A percentile compares a stretch with the other conserved stretches of the same genome.
phyloP scores from a whole-genome alignment of 1,284 basidiomycete species.

The Tylopilus sp. region DNA sequence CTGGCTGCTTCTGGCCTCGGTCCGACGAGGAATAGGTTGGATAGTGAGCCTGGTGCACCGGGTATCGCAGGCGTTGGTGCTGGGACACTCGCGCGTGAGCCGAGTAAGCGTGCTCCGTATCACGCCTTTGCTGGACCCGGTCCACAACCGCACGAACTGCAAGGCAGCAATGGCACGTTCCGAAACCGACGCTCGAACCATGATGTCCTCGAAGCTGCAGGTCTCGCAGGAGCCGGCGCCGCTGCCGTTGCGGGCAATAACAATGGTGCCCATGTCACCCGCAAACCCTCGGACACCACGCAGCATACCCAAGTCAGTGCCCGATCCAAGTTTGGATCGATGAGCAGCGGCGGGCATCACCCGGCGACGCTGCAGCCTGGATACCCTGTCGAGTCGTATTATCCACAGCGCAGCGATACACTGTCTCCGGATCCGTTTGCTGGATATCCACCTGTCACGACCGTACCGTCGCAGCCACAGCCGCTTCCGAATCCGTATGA shows the following conservation, averaged over 20 bases:
- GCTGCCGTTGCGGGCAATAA: slow-evolving; percentile 25
- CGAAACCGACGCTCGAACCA: slow-evolving; percentile 32
- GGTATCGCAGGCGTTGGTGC: slow-evolving; percentile 50
- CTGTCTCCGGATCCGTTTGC: slow-evolving; percentile 40
- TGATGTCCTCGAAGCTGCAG: slow-evolving; percentile 42
- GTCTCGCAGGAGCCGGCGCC: slow-evolving; percentile 31
- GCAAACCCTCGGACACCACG: slow-evolving; percentile 36
- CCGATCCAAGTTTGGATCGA: slow-evolving; percentile 37
- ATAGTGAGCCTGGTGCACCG: slow-evolving; percentile 43
- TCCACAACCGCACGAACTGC: slow-evolving; percentile 26
- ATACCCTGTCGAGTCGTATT: slow-evolving; percentile 39
- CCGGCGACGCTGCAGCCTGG: slow-evolving; percentile 33
- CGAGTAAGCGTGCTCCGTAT: slow-evolving; percentile 51
- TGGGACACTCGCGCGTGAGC: slow-evolving; percentile 49
- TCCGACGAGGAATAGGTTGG: slow-evolving; percentile 42
- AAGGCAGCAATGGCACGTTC: slow-evolving; percentile 18
- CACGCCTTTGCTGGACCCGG: slow-evolving; percentile 54
- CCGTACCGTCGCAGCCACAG: slow-evolving; percentile 28
- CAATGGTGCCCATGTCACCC: slow-evolving; percentile 23
- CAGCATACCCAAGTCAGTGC: slow-evolving; percentile 34
- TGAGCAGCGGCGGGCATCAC: slow-evolving; percentile 25
- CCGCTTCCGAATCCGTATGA: slow-evolving; percentile 39
- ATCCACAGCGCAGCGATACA: slow-evolving; percentile 28
- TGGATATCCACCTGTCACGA: slow-evolving; percentile 31
- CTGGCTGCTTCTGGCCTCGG: slow-evolving; percentile 27